Percentiles rank a stretch among this genome's conserved stretches.
Conservation (phyloP, 169 alveolate genomes). For the Eimeria sp. region DNA sequence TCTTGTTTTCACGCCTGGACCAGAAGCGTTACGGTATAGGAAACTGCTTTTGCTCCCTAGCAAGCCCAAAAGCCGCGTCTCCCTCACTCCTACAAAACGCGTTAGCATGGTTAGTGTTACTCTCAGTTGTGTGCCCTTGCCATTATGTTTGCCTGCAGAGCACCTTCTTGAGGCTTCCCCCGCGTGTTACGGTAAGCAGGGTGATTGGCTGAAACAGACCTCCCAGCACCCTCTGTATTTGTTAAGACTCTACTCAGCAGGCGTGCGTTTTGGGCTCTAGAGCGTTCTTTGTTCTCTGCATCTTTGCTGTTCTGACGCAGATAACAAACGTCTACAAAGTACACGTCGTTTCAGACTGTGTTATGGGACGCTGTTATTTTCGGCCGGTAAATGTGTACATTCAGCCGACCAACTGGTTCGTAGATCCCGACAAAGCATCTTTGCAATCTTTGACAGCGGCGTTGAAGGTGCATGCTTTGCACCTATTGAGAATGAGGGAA, state of each 20-base stretch:
- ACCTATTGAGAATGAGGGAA: background rate
- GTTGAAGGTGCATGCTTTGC: constrained; percentile 7
- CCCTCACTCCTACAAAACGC: background rate
- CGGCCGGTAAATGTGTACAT: constrained; percentile 33
- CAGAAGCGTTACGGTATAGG: background rate
- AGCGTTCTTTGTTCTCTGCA: background rate
- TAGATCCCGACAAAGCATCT: constrained; percentile 56
- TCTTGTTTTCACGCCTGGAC: background rate
- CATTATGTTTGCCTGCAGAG: constrained; percentile 10
- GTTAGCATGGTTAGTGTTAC: background rate
- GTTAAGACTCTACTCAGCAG: background rate
- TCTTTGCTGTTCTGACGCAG: background rate
- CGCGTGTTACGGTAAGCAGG: constrained; percentile 42
- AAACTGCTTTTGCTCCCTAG: background rate
- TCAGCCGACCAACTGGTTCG: constrained; percentile 68
- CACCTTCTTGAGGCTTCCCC: constrained; percentile 25
- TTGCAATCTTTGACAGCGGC: constrained; percentile 28
- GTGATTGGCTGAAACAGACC: background rate
- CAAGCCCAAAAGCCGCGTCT: background rate
- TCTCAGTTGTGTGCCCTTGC: too few relatives aligned
- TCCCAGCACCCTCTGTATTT: background rate
- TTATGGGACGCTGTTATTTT: constrained; percentile 7
- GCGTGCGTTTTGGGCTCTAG: background rate
- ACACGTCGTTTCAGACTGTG: constrained; percentile 40
- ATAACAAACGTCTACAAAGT: constrained; percentile 13